A percentile compares a stretch with the other conserved stretches of the same genome.
Evolutionary conservation across 331 rosid genomes (phyloP).

Genomic region (Cucumis variabilis): DNA sequence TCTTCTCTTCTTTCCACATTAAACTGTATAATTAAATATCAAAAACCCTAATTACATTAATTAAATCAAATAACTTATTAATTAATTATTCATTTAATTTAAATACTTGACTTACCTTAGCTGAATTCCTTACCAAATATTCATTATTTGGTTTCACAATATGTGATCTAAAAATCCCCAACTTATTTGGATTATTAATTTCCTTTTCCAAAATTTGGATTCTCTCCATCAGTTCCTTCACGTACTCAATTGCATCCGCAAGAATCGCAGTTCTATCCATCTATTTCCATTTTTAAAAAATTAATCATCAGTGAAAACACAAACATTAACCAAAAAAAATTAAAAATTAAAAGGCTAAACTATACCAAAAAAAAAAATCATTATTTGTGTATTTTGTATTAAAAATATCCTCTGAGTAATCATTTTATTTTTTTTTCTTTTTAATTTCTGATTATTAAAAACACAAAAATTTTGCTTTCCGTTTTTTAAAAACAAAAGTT

Average conservation of each 20-base stretch:
- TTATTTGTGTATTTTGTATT: no score
- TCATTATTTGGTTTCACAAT: conserved; percentile 65
- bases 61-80: no score
- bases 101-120: conserved; percentile 54
- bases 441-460: no score
- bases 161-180: conserved; percentile 53
- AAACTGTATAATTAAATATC: conserved; percentile 52
- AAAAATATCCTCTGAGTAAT: no score
- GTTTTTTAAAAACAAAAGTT: no score
- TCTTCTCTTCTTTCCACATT: conserved; percentile 74
- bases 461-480: no score
- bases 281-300: conserved; percentile 33
- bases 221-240: conserved; percentile 85
- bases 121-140: conserved; percentile 69
- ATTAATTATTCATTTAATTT: no score
- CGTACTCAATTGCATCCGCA: conserved; percentile 93
- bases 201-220: conserved; percentile 70
- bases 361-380: no score
- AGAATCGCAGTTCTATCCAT: conserved; percentile 97
- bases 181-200: conserved; percentile 39
- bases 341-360: no score
- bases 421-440: no score
- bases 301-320: neutral
- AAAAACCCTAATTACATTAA: neutral
- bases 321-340: no score